Base-by-base conservation (phyloP, 1,284 basidiomycete species). In the Fomes fomentarius region DNA sequence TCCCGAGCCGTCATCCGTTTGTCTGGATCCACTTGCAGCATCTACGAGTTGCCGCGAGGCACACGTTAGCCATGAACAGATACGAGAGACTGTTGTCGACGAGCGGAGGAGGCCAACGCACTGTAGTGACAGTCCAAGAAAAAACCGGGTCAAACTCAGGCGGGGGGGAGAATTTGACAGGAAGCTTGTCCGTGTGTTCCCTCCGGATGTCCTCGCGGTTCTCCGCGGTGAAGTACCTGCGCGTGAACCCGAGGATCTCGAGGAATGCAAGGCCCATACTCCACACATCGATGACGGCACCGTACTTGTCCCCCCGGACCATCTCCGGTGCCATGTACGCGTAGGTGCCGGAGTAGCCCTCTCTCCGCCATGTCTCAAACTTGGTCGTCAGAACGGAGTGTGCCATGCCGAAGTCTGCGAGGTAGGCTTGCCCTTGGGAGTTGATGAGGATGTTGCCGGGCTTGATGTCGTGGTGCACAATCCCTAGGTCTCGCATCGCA, bases 261-360 rank as follows among this genome's bases (percentile, higher is more conserved):
- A 57, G 35, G 43, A 57, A 53, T 24, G 42, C 47, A 4, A 57
- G 26, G 1, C 56, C 56, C 8, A 54, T 26, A 39, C 56, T 57
- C 51, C 52, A 57, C 3, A 57, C 56, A 26, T 57, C 56, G 28
- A 52, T 47, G 22, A 4, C 44, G 3, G 45, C 28, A 9, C 48
- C 45, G 34, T 50, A 47, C 24, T 33, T 24, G 15, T 35, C 33
- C 19, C 10, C 21, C 9, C 22, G 11, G 6, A 89, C 77, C 44
- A 89, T 65, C 60, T 89, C 88, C 0, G 87, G 87, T 3, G 87
- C 84, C 60, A 84, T 73, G 59, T 92, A 94, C 60, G 87, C 82
- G 19, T 78, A 81, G 1, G 89, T 91, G 17, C 89, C 92, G 59
- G 83, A 82, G 10, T 68, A 31, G 24, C 5, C 15, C 9, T 35